These are phyloP conservation scores for Croton laevigatus DNA, from an alignment of 441 rosid species.

Conservation along the genomic window DNA sequence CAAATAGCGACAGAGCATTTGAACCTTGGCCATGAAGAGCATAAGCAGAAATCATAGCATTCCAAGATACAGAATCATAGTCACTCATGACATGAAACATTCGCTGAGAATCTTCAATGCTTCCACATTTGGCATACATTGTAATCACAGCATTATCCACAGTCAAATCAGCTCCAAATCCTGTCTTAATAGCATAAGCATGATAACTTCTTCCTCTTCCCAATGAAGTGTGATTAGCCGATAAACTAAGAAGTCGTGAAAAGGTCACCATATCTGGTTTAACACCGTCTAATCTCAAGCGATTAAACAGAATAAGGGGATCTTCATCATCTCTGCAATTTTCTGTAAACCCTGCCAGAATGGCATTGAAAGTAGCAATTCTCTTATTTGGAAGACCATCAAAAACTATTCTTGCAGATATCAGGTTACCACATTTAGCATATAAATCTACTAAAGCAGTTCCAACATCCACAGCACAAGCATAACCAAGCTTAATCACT, in stretches of 20 bases:
- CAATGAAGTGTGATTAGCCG: conserved; percentile 30
- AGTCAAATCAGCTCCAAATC: conserved; percentile 32
- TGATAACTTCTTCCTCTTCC: conserved; percentile 30
- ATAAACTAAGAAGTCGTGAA: conserved; percentile 30
- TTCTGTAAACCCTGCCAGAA: conserved; percentile 28
- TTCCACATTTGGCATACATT: conserved; percentile 74
- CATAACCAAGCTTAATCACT: conserved; percentile 28
- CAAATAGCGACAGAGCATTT: conserved; percentile 46
- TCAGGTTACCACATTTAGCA: conserved; percentile 30
- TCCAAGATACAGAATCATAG: conserved; percentile 55
- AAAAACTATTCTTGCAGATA: conserved; percentile 27
- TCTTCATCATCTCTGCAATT: conserved; percentile 17
- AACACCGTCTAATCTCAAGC: conserved; percentile 30
- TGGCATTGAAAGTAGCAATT: conserved; percentile 32
- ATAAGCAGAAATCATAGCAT: conserved; percentile 60
- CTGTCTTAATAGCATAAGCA: conserved; percentile 42
- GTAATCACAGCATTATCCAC: conserved; percentile 51
- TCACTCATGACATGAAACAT: conserved; percentile 37
- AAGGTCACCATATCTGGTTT: conserved; percentile 31
- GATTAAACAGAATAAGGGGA: conserved; percentile 31
- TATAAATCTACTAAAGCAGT: conserved; percentile 37
- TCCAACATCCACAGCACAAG: conserved; percentile 14
- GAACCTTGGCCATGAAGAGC: conserved; percentile 54
- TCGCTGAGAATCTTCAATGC: conserved; percentile 44
- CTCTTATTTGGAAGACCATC: conserved; percentile 22